Evolutionary conservation across 352 stramenopile species (phyloP).

Genomic region (Hyaloperonospora arabidopsidis): DNA sequence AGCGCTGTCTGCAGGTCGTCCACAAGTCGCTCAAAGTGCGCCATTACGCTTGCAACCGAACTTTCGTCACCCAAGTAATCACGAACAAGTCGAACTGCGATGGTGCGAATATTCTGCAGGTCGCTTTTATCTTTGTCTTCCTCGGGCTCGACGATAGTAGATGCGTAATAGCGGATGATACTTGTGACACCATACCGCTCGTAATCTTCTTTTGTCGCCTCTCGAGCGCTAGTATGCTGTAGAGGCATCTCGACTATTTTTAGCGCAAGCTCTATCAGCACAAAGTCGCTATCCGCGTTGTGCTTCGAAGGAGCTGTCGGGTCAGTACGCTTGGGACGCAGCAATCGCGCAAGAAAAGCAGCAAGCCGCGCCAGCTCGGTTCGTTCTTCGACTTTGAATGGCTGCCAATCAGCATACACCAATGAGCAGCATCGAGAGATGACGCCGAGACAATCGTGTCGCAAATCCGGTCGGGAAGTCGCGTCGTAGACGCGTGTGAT

Average conservation of each 20-base stretch:
- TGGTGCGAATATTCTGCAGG: conserved; percentile 23
- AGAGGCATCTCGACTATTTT: conserved; percentile 41
- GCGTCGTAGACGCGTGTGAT: conserved; percentile 53
- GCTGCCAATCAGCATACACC: conserved; percentile 25
- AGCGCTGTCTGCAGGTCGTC: conserved; percentile 19
- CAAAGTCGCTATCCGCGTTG: conserved; percentile 23
- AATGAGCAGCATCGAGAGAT: conserved; percentile 43
- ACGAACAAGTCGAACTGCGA: conserved; percentile 28
- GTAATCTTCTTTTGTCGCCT: conserved; percentile 30
- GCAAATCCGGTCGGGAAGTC: conserved; percentile 39
- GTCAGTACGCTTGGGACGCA: conserved; percentile 38
- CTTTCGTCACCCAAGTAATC: conserved; percentile 36
- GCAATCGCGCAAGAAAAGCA: conserved; percentile 45
- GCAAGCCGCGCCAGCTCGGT: conserved; percentile 34
- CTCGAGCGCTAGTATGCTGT: conserved; percentile 13
- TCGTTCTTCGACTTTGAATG: conserved; percentile 22
- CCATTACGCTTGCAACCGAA: conserved; percentile 24
- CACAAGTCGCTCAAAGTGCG: conserved; percentile 29
- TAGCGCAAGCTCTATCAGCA: conserved; percentile 35
- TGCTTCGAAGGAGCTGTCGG: not conserved
- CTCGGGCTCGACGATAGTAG: conserved; percentile 10
- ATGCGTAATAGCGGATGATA: conserved; percentile 46
- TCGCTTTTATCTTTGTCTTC: conserved; percentile 19
- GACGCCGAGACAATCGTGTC: conserved; percentile 48
- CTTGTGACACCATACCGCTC: conserved; percentile 48